phyloP scores from a whole-genome alignment of 345 rosid species.

The Camelina hispida region DNA sequence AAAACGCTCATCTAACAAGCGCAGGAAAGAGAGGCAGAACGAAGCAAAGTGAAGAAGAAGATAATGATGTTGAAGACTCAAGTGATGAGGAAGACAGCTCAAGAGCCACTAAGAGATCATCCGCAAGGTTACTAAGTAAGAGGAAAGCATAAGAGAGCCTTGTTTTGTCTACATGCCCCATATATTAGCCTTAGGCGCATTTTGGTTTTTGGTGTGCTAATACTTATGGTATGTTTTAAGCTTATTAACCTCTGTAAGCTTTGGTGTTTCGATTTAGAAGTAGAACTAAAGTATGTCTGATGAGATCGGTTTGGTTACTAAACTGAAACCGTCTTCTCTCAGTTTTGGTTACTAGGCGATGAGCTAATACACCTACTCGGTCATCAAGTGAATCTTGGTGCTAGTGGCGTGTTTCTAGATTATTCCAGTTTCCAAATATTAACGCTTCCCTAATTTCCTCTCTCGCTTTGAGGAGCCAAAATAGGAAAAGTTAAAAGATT shows the following conservation, averaged over 20 bases:
- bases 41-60: background rate
- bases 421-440: background rate
- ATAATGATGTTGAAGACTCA: conserved; percentile 23
- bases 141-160: conserved; percentile 7
- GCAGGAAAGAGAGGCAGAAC: background rate
- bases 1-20: conserved; percentile 14
- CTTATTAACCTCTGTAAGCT: background rate
- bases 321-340: background rate
- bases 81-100: background rate
- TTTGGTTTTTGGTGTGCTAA: no score
- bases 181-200: background rate
- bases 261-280: background rate
- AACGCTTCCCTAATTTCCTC: background rate
- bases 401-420: background rate
- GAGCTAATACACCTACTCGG: background rate
- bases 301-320: background rate
- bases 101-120: conserved; percentile 18
- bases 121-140: conserved; percentile 21
- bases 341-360: background rate
- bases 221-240: background rate
- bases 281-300: background rate
- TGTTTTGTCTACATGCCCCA: background rate
- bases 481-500: background rate
- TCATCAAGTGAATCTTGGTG: background rate
- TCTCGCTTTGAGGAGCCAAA: background rate